Base-by-base conservation (phyloP, 2,329 filamentous ascomycete species). In the Penicillium brasilianum region DNA sequence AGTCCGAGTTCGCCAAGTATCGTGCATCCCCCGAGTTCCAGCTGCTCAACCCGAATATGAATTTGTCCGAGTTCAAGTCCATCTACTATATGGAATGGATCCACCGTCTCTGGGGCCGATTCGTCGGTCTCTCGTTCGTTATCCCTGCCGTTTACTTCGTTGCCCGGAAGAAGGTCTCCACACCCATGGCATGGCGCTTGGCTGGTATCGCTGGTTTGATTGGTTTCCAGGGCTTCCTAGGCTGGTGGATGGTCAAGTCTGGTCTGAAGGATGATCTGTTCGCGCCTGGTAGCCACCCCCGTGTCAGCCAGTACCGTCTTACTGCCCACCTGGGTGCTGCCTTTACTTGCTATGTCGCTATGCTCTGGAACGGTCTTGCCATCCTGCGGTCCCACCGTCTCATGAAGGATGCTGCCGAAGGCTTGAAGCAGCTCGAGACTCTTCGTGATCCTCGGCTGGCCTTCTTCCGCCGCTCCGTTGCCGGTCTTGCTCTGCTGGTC, bases 11-110 rank as follows among this genome's bases (percentile, higher is more conserved):
- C 80, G 83, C 88, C 58, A 95, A 96, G 78, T 99, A 99, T 83
- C 89, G 90, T 67, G 87, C 90, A 46, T 97, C 93, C 20, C 95
- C 95, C 64, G 95, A 99, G 78, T 99, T 94, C 81, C 88, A 91
- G 73, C 86, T 93, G 64, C 85, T 99, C 69, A 99, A 99, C 80
- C 90, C 93, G 34, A 87, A 92, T 76, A 99, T 99, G 95, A 90
- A 86, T 34, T 83, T 99, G 59, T 85, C 88, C 60, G 95, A 99
- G 76, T 99, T 98, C 82, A 97, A 98, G 79, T 90, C 95, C 76
- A 99, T 99, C 68, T 99, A 98, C 85, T 99, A 90, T 78, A 98
- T 98, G 95, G 95, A 99, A 83, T 99, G 95, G 95, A 88, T 89
- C 46, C 95, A 99, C 78, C 88, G 95, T 32, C 84, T 97, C 58